These are phyloP conservation scores for Dothideomycetes sp. DNA, from an alignment of 2,329 filamentous ascomycete genomes.

Conservation along the genomic window DNA sequence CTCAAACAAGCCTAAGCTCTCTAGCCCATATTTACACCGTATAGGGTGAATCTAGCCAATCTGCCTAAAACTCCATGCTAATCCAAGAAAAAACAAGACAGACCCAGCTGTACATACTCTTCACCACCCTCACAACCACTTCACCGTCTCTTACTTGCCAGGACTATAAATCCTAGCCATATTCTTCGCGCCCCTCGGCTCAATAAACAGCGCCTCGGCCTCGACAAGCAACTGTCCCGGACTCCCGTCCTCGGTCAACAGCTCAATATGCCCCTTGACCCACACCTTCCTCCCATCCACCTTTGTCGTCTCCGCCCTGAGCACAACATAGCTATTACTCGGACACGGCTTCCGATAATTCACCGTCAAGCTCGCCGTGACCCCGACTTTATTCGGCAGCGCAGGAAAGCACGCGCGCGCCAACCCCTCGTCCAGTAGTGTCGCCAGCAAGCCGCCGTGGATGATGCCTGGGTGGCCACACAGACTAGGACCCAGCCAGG, in stretches of 20 bases:
- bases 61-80: not conserved
- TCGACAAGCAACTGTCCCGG: constrained; percentile 60
- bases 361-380: constrained; percentile 75
- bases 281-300: constrained; percentile 90
- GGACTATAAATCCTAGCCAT: constrained; percentile 18
- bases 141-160: not conserved
- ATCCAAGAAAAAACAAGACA: no score
- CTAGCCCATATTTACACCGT: no score
- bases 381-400: constrained; percentile 71
- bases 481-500: constrained; percentile 66
- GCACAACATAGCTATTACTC: constrained; percentile 64
- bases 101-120: no score
- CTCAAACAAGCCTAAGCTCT: no score
- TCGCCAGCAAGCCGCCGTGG: constrained; percentile 85
- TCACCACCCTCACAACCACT: no score
- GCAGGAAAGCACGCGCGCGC: constrained; percentile 81
- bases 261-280: constrained; percentile 81
- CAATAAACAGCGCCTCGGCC: constrained; percentile 77
- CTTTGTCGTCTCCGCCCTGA: constrained; percentile 69
- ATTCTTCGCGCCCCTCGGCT: constrained; percentile 67
- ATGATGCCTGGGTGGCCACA: constrained; percentile 87
- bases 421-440: constrained; percentile 80
- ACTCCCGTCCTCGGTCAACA: constrained; percentile 43
- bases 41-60: no score
- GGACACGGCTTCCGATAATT: constrained; percentile 75